Evolutionary conservation across 78 protist genomes (phyloP).

Genomic region (Pelomyxa schiedti): DNA sequence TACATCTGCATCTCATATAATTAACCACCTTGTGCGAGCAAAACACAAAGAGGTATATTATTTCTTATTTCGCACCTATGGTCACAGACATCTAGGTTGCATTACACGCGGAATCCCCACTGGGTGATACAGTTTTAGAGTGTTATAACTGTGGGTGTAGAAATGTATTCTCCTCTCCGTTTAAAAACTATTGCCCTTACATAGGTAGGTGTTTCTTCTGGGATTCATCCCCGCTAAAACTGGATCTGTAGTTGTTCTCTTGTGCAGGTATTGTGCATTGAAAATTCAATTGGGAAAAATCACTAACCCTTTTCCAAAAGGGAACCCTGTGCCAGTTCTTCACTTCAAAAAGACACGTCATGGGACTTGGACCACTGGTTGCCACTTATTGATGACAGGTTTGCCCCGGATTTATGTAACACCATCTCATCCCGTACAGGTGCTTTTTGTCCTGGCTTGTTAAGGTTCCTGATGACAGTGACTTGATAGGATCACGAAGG

Average conservation of each 20-base stretch:
- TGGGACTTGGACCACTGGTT: constrained; percentile 81
- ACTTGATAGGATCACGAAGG: constrained; percentile 37
- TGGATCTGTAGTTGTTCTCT: constrained; percentile 80
- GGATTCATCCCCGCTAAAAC: constrained; percentile 85
- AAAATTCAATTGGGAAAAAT: too few relatives aligned
- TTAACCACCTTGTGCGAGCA: constrained; percentile 75
- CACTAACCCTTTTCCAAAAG: too few relatives aligned
- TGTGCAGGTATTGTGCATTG: too few relatives aligned
- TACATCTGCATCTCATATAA: constrained; percentile 61
- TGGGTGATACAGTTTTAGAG: constrained; percentile 65
- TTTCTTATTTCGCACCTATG: constrained; percentile 61
- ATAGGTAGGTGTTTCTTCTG: too few relatives aligned
- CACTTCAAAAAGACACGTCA: constrained; percentile 11
- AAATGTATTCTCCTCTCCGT: too few relatives aligned
- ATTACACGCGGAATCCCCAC: constrained; percentile 6
- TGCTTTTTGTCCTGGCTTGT: constrained; percentile 73
- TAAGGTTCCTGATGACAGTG: constrained; percentile 45
- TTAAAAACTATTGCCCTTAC: too few relatives aligned
- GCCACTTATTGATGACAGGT: constrained; percentile 80
- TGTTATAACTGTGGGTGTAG: constrained; percentile 84
- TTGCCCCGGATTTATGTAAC: too few relatives aligned
- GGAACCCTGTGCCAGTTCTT: constrained; percentile 10
- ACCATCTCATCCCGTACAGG: too few relatives aligned
- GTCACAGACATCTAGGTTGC: constrained; percentile 45
- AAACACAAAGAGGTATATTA: constrained; percentile 69